phyloP scores from a whole-genome alignment of 495 filamentous ascomycete species.

The Trichoderma erinaceum region DNA sequence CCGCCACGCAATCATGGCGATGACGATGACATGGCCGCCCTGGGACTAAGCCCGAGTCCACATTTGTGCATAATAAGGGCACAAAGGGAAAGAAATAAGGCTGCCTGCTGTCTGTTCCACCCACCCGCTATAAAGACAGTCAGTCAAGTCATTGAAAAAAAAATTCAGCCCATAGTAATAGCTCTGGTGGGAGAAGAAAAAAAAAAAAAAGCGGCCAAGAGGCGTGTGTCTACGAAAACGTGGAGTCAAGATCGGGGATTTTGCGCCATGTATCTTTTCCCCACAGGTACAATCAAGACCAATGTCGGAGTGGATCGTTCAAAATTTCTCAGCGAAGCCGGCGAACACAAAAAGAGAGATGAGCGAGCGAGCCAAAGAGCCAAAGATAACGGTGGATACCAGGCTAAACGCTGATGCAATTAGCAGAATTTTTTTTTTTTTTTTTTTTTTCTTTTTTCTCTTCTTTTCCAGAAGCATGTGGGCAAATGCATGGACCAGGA shows the following conservation, averaged over 20 bases:
- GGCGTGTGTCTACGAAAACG: conserved; percentile 14
- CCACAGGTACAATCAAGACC: conserved; percentile 6
- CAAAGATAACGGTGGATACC: neutral
- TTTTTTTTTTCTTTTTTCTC: neutral
- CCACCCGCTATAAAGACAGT: neutral
- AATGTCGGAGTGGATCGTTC: neutral
- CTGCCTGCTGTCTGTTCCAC: neutral
- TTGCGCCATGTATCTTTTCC: conserved; percentile 12
- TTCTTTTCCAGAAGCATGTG: conserved; percentile 10
- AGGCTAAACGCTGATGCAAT: neutral
- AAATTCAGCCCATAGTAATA: neutral
- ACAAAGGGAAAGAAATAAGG: conserved; percentile 5
- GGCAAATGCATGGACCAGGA: conserved; percentile 7
- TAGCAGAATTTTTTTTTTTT: conserved; percentile 2
- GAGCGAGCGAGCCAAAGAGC: neutral
- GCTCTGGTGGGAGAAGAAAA: neutral
- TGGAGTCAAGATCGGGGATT: conserved; percentile 12
- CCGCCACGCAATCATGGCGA: neutral
- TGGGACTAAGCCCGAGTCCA: neutral
- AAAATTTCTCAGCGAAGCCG: conserved; percentile 12
- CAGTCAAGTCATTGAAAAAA: neutral
- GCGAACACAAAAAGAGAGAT: neutral
- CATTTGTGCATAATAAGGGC: conserved; percentile 10
- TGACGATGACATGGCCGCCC: neutral
- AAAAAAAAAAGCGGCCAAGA: neutral